phyloP scores from a whole-genome alignment of 371 early-diverging fungal genomes.

The Saksenaea vasiformis region DNA sequence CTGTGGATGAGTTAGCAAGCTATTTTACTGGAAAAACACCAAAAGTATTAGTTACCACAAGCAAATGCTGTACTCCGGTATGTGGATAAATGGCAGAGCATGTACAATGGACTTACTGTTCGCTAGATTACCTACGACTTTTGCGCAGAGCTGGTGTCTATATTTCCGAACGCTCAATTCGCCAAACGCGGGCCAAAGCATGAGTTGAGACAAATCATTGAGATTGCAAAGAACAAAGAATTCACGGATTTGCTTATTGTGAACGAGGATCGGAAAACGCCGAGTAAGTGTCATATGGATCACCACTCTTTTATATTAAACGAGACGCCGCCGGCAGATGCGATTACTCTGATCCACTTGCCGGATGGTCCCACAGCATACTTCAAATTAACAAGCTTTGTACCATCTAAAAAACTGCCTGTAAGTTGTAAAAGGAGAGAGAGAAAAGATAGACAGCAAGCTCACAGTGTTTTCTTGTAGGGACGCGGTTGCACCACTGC shows the following conservation, averaged over 20 bases:
- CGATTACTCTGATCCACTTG: constrained; percentile 91
- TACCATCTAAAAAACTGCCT: constrained; percentile 76
- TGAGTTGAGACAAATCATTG: constrained; percentile 88
- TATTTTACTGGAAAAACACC: constrained; percentile 90
- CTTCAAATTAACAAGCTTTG: constrained; percentile 87
- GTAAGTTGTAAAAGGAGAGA: constrained; percentile 34
- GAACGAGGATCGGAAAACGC: constrained; percentile 89
- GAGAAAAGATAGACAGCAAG: neutral
- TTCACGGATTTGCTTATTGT: constrained; percentile 93
- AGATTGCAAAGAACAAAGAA: constrained; percentile 84
- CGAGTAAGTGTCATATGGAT: constrained; percentile 63
- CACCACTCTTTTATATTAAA: neutral
- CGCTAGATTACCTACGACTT: constrained; percentile 72
- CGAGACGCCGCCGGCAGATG: constrained; percentile 65
- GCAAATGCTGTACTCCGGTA: constrained; percentile 61
- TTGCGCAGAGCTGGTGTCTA: constrained; percentile 84
- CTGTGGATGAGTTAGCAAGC: constrained; percentile 88
- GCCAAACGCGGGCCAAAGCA: constrained; percentile 87
- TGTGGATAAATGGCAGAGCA: neutral
- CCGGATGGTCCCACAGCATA: constrained; percentile 97
- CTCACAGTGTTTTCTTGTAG: constrained; percentile 29
- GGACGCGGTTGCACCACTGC: constrained; percentile 83
- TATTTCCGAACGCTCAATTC: constrained; percentile 93
- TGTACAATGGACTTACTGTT: neutral
- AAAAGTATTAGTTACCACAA: constrained; percentile 95